Base-by-base conservation (phyloP, 2,329 filamentous ascomycete genomes). In the Coleophoma eucalyptorum region DNA sequence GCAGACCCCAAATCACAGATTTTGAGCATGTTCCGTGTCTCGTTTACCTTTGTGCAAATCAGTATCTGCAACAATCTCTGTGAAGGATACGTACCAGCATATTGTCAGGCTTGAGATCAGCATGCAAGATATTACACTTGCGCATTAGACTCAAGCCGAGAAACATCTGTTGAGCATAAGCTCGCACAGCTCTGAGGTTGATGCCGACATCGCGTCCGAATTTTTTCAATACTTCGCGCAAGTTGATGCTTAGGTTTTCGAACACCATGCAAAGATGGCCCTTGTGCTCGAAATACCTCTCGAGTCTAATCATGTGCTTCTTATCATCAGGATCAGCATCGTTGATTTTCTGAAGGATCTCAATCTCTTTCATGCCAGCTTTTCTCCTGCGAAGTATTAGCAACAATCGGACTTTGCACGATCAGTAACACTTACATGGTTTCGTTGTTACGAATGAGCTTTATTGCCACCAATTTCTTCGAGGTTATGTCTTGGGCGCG, bases 1-100 rank as follows among this genome's bases (percentile, higher is more conserved):
- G 94, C 94, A n/a, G 94, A 97, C 49, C 94, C 94, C 65, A 99
- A 73, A 76, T 99, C 94, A 68, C 92, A 97, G 49, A 99, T 89
- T 69, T 99, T 99, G 63, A 99, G 80, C 26, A 90, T 71, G 59
- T 87, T 96, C 53, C 89, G 86, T 53, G 77, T 83, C 58, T 96
- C 90, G 60, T 93, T 94, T 58, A 93, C 91, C 64, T 66, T 51
- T 53, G 47, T 20, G 46, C 45, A 51, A 37, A 26, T 26, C 5
- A 26, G 26, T 26, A 3, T 5, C 10, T 26, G 26, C 26, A 7
- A 26, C 26, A 26, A 8, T 26, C 26, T 26, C 4, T 26, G 26
- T 5, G 10, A 26, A n/a, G 5, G 12, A 37, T 18, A 44, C 60
- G 55, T 57, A 65, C 64, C 62, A 99, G 74, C 51, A 99, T 93